Evolutionary conservation across 768 basidiomycete species (phyloP).

Genomic region (Leccinum ochraceum): DNA sequence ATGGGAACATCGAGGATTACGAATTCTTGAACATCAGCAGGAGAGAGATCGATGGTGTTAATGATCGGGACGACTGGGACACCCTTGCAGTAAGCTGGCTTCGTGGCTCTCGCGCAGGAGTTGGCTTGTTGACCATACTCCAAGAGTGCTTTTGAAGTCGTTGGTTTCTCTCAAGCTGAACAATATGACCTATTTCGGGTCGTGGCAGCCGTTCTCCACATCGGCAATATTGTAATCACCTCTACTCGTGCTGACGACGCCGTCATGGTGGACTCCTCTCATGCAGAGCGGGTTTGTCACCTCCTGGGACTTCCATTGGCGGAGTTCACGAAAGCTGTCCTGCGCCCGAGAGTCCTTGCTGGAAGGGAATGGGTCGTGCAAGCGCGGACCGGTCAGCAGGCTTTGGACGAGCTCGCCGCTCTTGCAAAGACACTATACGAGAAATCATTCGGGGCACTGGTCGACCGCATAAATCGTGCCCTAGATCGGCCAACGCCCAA

Average conservation of each 20-base stretch:
- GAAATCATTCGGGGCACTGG: conserved; percentile 91
- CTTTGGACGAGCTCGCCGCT: conserved; percentile 86
- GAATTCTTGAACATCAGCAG: conserved; percentile 90
- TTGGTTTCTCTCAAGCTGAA: conserved; percentile 83
- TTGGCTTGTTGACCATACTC: conserved; percentile 7
- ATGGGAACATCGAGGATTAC: conserved; percentile 75
- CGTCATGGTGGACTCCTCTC: conserved; percentile 74
- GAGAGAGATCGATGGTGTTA: conserved; percentile 91
- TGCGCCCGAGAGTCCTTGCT: conserved; percentile 88
- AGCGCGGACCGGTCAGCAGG: conserved; percentile 87
- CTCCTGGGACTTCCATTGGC: conserved; percentile 84
- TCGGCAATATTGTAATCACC: conserved; percentile 88
- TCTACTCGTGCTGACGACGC: conserved; percentile 81
- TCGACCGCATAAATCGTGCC: conserved; percentile 93
- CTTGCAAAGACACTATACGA: conserved; percentile 96
- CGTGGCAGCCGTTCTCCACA: conserved; percentile 90
- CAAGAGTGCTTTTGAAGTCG: conserved; percentile 81
- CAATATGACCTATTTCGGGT: conserved; percentile 94
- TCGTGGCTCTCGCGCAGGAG: not conserved
- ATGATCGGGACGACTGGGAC: conserved; percentile 89
- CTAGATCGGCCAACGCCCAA: conserved; percentile 91
- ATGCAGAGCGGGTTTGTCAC: conserved; percentile 89
- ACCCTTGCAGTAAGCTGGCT: conserved; percentile 57
- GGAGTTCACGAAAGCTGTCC: conserved; percentile 86
- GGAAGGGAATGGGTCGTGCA: conserved; percentile 98